Evolutionary conservation across 2,329 filamentous ascomycete genomes (phyloP), one percentile per base, ranked within the genome.

Genomic region (Penicillium sclerotiorum): DNA sequence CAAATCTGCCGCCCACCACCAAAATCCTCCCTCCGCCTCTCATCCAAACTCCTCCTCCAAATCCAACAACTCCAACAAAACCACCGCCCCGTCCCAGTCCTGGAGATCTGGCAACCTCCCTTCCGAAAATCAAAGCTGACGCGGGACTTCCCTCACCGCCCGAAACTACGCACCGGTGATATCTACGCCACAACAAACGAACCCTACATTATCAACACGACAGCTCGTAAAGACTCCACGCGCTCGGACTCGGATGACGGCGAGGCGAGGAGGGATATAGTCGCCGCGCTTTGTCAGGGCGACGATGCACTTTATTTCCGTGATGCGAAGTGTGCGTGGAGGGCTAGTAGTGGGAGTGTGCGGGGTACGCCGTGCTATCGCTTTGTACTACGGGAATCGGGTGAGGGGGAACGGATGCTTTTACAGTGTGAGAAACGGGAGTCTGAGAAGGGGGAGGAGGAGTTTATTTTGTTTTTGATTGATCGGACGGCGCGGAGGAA

Each of bases 71-170:
- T 69, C 23, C 48, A 49, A 4, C 38, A 47, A 12, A 57, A 57
- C 8, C 51, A 57, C 13, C 58, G 63, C 18, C 59, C 58, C 15
- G 53, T 65, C 8, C 64, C 67, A 2, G 63, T 69, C 12, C 55
- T 69, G 1, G 67, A 67, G 27, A 52, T 67, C 52, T 65, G 63
- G 60, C 65, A 62, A 20, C 64, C 67, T 5, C 55, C 58, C 8
- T 58, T 66, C 3, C 53, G 58, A 17, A 66, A 63, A 41, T 59
- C 58, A 20, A 61, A 58, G 43, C 47, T 62, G 12, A 61, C 58
- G 5, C 53, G 54, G 0, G 49, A 61, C 5, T 54, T 57, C 8
- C 43, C 47, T 1, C 56, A 56, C 8, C 53, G 49, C 1, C 58
- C 60, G 8, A 67, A 68, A 22, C 45, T 68, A 1, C 50, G 57